Base-by-base conservation (phyloP, 2,329 filamentous ascomycete species). In the Phialophora macrospora region DNA sequence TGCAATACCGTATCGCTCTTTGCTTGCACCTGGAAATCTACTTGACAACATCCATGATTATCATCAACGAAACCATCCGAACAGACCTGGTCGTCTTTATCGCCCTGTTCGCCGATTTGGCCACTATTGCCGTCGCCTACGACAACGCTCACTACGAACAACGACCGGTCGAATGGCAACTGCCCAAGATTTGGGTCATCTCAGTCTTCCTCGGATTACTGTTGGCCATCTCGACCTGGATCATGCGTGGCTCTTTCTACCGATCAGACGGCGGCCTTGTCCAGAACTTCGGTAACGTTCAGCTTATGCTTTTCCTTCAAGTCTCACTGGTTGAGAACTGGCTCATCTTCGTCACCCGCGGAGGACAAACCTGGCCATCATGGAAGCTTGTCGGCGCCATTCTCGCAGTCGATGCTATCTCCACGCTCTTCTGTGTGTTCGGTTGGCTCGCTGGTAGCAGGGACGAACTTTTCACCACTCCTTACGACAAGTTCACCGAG, bases 341-440 rank as follows among this genome's bases (percentile, higher is more conserved):
- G 92, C 87, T 96, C 65, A 96, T 96, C 82, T 96, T 96, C 86
- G 94, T 96, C 81, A 96, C 92, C 74, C 92, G 92, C 87, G 92
- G 90, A 75, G 87, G 85, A 72, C 84, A 87, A 79, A 92, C 90
- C 30, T 89, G 85, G 82, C 90, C 90, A 66, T 90, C 88, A 1
- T 90, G 88, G 87, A 89, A 92, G 79, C 82, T 92, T 61, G 83
- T 92, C 67, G 82, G 80, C 69, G 90, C 90, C 72, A 92, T 92
- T 77, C 81, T 90, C 71, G 82, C 85, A 76, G 90, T 92, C 74
- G 90, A 92, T 76, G 84, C 86, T 59, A 78, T 92, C 30, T 87
- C 90, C 44, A 91, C 89, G 63, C 81, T 92, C 74, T 92, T 92
- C 84, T 86, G 84, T 79, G 78, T 90, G 74, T 92, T 92, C 80